These are phyloP conservation scores for Leccinum ponderosum DNA, from an alignment of 1,284 basidiomycete species.

Conservation along the genomic window DNA sequence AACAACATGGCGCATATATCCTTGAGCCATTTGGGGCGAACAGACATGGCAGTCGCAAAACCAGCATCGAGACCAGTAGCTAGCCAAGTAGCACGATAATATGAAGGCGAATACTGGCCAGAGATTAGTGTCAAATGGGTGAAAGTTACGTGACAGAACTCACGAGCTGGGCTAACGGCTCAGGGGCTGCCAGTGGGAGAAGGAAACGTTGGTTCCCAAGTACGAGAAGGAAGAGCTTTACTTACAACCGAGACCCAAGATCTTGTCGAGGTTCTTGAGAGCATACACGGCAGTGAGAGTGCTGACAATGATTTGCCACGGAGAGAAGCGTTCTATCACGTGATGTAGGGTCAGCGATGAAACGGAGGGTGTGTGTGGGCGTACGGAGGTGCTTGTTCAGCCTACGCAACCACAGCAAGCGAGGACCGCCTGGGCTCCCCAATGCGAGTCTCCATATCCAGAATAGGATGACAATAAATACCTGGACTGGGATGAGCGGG, in stretches of 20 bases:
- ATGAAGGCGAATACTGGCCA: conserved; percentile 83
- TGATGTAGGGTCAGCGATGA: background rate
- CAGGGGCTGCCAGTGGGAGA: conserved; percentile 65
- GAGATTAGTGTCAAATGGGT: conserved; percentile 7
- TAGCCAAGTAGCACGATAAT: conserved; percentile 98
- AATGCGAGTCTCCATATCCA: conserved; percentile 81
- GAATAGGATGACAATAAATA: conserved; percentile 86
- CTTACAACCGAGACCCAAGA: conserved; percentile 83
- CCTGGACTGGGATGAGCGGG: conserved; percentile 41
- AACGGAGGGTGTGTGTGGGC: conserved; percentile 24
- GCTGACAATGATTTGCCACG: conserved; percentile 91
- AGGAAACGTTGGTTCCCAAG: background rate
- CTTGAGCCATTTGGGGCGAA: conserved; percentile 90
- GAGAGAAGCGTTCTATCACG: conserved; percentile 77
- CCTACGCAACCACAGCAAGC: conserved; percentile 60
- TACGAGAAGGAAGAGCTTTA: conserved; percentile 12
- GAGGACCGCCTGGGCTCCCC: conserved; percentile 69
- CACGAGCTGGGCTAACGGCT: conserved; percentile 87
- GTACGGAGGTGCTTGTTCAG: conserved; percentile 63
- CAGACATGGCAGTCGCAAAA: conserved; percentile 92
- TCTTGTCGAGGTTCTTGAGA: conserved; percentile 82
- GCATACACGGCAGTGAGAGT: conserved; percentile 87
- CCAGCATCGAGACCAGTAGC: conserved; percentile 94
- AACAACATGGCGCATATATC: conserved; percentile 87
- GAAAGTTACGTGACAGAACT: conserved; percentile 28